Percentiles rank a stretch among this genome's conserved stretches.
phyloP scores from a whole-genome alignment of 495 filamentous ascomycete species.

The Clohesyomyces aquaticus region DNA sequence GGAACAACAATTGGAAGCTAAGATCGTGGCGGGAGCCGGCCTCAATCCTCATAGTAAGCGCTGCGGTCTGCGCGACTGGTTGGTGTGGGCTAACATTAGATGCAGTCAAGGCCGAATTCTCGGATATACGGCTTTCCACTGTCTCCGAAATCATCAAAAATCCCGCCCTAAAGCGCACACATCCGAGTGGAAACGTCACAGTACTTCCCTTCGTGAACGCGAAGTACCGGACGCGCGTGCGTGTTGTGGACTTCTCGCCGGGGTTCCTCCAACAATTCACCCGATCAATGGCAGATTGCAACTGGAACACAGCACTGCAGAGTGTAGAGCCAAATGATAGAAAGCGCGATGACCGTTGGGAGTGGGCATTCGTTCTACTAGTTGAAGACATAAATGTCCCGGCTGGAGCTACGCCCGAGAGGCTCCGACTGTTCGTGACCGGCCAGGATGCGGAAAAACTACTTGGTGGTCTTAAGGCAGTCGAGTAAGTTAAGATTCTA shows the following conservation, averaged over 20 bases:
- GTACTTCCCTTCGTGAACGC: constrained; percentile 71
- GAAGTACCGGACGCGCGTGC: constrained; percentile 68
- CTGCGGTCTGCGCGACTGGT: no score
- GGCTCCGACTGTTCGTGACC: constrained; percentile 68
- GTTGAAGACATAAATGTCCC: constrained; percentile 41
- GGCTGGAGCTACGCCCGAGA: constrained; percentile 1
- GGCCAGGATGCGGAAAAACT: constrained; percentile 67
- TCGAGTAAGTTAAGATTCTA: constrained; percentile 58
- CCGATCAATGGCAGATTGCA: constrained; percentile 34
- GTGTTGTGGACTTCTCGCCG: constrained; percentile 83
- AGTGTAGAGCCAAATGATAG: not conserved
- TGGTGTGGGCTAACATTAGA: no score
- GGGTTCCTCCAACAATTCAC: constrained; percentile 74
- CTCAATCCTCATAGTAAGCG: constrained; percentile 46
- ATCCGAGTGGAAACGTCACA: constrained; percentile 51
- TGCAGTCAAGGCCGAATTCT: constrained; percentile 23
- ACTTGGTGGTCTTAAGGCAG: constrained; percentile 64
- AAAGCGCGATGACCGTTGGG: constrained; percentile 25
- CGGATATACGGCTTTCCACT: constrained; percentile 49
- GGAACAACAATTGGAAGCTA: constrained; percentile 33
- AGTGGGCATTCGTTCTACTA: constrained; percentile 46
- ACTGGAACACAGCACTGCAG: constrained; percentile 9
- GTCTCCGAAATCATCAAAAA: constrained; percentile 57
- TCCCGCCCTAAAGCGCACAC: constrained; percentile 46
- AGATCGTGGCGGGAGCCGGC: constrained; percentile 17